These are phyloP conservation scores for Trematosphaeria pertusa DNA, from an alignment of 2,329 filamentous ascomycete species.

Conservation along the genomic window DNA sequence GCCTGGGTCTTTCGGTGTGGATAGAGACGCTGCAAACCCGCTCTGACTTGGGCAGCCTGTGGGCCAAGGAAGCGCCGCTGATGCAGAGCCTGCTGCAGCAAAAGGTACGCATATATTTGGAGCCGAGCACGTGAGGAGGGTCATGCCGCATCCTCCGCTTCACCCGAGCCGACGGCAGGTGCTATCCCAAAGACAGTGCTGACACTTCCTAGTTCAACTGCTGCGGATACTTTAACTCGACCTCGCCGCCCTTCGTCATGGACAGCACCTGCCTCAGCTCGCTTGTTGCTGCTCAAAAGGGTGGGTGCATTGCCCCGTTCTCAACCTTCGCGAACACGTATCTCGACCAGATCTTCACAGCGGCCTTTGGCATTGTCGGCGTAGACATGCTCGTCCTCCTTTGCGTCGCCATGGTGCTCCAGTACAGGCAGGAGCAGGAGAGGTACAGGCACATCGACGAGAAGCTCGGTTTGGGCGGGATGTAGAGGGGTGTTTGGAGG, in stretches of 20 bases:
- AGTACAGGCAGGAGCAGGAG: slow-evolving; percentile 80
- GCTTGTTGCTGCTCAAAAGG: slow-evolving; percentile 71
- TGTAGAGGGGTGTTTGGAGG: slow-evolving; percentile 22
- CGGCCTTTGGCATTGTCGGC: slow-evolving; percentile 79
- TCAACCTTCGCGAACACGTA: slow-evolving; percentile 73
- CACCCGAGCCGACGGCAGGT: slow-evolving; percentile 2
- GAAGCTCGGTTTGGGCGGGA: slow-evolving; percentile 61
- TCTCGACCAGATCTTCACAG: slow-evolving; percentile 79
- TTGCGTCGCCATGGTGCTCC: slow-evolving; percentile 76
- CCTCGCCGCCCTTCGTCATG: slow-evolving; percentile 73
- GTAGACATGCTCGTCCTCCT: slow-evolving; percentile 71
- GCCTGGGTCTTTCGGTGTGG: slow-evolving; percentile 69
- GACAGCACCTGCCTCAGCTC: slow-evolving; percentile 73
- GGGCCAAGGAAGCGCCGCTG: slow-evolving; percentile 62
- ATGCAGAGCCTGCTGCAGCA: slow-evolving; percentile 75
- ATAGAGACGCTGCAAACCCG: slow-evolving; percentile 74
- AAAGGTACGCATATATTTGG: slow-evolving; percentile 58
- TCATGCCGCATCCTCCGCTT: slow-evolving; percentile 6
- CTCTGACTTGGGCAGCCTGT: slow-evolving; percentile 67
- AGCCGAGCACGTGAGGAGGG: slow-evolving; percentile 14
- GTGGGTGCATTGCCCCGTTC: slow-evolving; percentile 73
- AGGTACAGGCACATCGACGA: slow-evolving; percentile 82
- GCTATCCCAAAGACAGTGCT: slow-evolving; percentile 22
- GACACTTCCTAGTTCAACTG: slow-evolving; percentile 69
- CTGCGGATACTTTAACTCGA: slow-evolving; percentile 80